Evolutionary conservation across 225 moss, liverwort and hornwort species (phyloP).

Genomic region (Physcomitrium patens): DNA sequence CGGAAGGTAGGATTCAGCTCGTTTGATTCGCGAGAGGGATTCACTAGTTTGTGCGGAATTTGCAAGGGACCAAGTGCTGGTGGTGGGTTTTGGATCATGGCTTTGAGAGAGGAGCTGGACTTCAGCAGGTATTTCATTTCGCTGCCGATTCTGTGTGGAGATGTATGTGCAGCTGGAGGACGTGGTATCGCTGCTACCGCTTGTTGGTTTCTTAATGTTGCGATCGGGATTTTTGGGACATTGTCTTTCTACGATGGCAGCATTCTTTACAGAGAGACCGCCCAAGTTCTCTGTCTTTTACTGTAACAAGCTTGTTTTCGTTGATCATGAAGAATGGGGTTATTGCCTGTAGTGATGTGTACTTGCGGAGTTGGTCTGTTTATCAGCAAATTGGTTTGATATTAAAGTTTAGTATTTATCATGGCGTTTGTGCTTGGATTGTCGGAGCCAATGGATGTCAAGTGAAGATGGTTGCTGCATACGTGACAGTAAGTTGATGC

Average conservation of each 20-base stretch:
- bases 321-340: background rate
- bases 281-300: background rate
- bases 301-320: too few relatives aligned
- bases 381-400: background rate
- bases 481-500: background rate
- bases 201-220: background rate
- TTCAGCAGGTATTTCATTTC: slow-evolving; percentile 11
- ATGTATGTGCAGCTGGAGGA: background rate
- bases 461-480: background rate
- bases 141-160: background rate
- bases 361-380: background rate
- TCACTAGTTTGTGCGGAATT: background rate
- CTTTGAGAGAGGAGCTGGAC: background rate
- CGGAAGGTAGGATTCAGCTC: background rate
- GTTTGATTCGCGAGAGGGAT: background rate
- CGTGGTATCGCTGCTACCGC: background rate
- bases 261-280: too few relatives aligned
- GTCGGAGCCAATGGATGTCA: background rate
- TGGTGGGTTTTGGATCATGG: background rate
- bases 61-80: background rate
- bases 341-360: background rate
- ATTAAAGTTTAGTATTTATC: background rate
- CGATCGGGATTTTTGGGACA: too few relatives aligned
- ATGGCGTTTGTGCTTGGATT: background rate
- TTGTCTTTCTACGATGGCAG: too few relatives aligned